Conservation (phyloP, 192 early-diverging fungal species). For the Chytriomyces hyalinus region DNA sequence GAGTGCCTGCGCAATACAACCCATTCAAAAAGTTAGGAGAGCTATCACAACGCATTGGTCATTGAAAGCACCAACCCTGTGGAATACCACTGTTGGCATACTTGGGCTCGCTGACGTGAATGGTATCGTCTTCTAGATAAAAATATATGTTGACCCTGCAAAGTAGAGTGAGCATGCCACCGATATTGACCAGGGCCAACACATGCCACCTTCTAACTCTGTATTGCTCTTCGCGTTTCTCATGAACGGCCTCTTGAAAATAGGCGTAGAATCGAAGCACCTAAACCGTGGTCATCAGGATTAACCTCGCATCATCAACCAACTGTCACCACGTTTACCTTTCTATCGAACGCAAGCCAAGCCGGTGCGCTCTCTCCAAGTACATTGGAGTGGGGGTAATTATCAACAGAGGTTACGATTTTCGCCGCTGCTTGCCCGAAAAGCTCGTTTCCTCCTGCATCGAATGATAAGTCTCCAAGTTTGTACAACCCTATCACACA, state of each 20-base stretch:
- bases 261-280: slow-evolving; percentile 67
- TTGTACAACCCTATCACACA: not conserved
- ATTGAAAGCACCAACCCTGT: slow-evolving; percentile 46
- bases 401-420: slow-evolving; percentile 56
- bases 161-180: not conserved
- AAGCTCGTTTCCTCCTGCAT: slow-evolving; percentile 51
- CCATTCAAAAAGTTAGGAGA: not conserved
- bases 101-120: slow-evolving; percentile 66
- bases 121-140: slow-evolving; percentile 66
- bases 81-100: slow-evolving; percentile 63
- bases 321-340: slow-evolving; percentile 34
- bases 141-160: slow-evolving; percentile 63
- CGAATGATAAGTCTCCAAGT: not conserved
- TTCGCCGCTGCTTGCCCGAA: slow-evolving; percentile 48
- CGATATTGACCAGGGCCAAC: not conserved
- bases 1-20: slow-evolving; percentile 45
- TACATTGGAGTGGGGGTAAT: slow-evolving; percentile 49
- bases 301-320: not conserved
- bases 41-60: not conserved
- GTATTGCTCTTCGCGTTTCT: slow-evolving; percentile 63
- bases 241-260: slow-evolving; percentile 66
- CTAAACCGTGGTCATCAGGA: slow-evolving; percentile 22
- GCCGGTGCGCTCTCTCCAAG: slow-evolving; percentile 51
- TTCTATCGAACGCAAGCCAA: slow-evolving; percentile 66
- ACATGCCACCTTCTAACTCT: slow-evolving; percentile 51